Conservation (phyloP, 176 grass and related monocot genomes). For the Elymus sibiricus region DNA sequence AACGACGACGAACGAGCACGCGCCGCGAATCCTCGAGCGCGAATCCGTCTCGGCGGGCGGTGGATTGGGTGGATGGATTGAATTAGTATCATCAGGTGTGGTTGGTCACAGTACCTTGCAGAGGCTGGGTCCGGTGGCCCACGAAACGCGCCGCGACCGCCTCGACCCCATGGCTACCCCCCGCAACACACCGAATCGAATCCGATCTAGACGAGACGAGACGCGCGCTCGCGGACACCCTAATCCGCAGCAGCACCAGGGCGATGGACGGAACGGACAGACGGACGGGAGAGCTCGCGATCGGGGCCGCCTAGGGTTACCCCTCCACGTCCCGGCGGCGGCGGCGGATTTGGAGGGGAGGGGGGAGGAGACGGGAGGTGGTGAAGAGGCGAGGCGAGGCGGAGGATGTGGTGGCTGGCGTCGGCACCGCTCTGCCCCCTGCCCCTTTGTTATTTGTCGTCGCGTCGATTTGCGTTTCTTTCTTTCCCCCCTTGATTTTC, state of each 20-base stretch:
- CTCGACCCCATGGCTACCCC: conserved; percentile 35
- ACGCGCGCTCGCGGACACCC: conserved; percentile 22
- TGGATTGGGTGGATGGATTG: not conserved
- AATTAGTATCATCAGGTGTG: not conserved
- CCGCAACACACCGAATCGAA: conserved; percentile 14
- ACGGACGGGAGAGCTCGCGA: not conserved
- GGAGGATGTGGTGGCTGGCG: conserved; percentile 36
- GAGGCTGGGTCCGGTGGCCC: conserved; percentile 65
- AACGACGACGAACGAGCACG: not conserved
- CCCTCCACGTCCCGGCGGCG: conserved; percentile 1
- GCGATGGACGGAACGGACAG: not conserved
- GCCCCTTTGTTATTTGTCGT: not conserved
- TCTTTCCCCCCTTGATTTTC: not conserved
- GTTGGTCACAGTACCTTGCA: conserved; percentile 75
- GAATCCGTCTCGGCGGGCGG: not conserved
- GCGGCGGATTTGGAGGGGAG: not conserved
- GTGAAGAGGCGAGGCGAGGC: not conserved
- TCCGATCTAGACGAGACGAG: conserved; percentile 41
- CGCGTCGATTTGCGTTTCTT: conserved; percentile 19
- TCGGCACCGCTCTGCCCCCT: conserved; percentile 15
- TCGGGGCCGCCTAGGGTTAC: conserved; percentile 12
- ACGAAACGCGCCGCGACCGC: conserved; percentile 76
- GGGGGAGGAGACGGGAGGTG: conserved; percentile 9
- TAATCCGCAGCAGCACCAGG: not conserved
- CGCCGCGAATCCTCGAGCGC: not conserved